Evolutionary conservation across 768 basidiomycete genomes (phyloP).

Genomic region (Udeniomyces megalosporus): DNA sequence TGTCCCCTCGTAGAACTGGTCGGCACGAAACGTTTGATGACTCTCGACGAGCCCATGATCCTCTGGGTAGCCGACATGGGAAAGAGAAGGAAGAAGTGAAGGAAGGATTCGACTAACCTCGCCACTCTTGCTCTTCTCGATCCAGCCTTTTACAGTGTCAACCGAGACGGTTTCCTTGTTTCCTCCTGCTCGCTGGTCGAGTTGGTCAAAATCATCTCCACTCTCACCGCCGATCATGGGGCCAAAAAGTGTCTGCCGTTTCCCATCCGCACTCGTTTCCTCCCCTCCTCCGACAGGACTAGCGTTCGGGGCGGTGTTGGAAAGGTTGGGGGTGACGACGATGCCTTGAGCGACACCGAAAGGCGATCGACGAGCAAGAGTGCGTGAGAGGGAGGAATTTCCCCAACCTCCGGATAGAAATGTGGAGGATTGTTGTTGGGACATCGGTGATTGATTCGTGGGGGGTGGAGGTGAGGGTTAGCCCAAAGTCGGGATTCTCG

Average conservation of each 20-base stretch:
- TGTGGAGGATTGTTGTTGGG: neutral
- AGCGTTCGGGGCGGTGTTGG: neutral
- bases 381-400: slow-evolving; percentile 12
- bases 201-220: slow-evolving; percentile 40
- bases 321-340: neutral
- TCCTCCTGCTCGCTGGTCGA: slow-evolving; percentile 22
- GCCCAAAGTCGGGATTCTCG: no score
- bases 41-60: no score
- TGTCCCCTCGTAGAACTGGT: no score
- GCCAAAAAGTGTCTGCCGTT: slow-evolving; percentile 71
- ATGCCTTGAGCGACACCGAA: neutral
- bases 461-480: no score
- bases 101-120: slow-evolving; percentile 39
- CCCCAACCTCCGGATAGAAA: slow-evolving; percentile 4
- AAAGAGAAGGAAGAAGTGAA: neutral
- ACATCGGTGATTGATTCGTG: no score
- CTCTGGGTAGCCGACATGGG: no score
- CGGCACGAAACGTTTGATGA: no score
- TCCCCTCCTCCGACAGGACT: neutral
- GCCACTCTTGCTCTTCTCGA: slow-evolving; percentile 46
- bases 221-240: slow-evolving; percentile 60
- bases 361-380: slow-evolving; percentile 2
- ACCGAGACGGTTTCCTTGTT: slow-evolving; percentile 52
- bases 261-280: slow-evolving; percentile 20
- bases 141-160: slow-evolving; percentile 66